Conservation (phyloP, 495 filamentous ascomycete species). For the Tuber aestivum region DNA sequence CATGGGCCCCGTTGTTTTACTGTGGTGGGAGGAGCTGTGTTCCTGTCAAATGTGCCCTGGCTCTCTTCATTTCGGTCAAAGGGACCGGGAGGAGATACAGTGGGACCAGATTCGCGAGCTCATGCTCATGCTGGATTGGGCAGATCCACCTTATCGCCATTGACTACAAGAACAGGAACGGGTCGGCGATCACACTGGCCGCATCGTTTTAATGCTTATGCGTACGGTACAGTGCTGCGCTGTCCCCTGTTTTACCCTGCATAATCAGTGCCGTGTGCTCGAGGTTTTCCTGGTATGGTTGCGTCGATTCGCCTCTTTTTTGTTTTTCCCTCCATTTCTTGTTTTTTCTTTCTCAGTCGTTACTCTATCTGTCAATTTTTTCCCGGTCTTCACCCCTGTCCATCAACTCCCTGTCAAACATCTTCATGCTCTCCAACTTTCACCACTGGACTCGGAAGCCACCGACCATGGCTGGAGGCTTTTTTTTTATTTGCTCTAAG, state of each 20-base stretch:
- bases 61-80: background rate
- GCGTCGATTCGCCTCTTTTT: background rate
- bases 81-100: background rate
- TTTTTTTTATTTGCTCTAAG: background rate
- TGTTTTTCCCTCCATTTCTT: background rate
- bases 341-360: background rate
- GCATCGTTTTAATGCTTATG: background rate
- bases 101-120: background rate
- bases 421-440: slow-evolving; percentile 14
- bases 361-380: background rate
- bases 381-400: background rate
- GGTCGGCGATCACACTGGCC: background rate
- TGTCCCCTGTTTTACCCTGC: slow-evolving; percentile 8
- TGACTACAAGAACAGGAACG: background rate
- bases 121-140: background rate
- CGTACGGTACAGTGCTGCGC: background rate
- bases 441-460: slow-evolving; percentile 13
- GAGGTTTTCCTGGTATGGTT: slow-evolving; percentile 6
- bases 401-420: slow-evolving; percentile 11
- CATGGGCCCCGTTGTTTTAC: background rate
- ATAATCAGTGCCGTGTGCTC: slow-evolving; percentile 12
- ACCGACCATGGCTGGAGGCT: slow-evolving; percentile 2
- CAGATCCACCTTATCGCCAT: background rate
- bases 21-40: background rate
- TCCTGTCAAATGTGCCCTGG: background rate